phyloP scores from a whole-genome alignment of 179 eudicot genomes.

The Silene coronaria region DNA sequence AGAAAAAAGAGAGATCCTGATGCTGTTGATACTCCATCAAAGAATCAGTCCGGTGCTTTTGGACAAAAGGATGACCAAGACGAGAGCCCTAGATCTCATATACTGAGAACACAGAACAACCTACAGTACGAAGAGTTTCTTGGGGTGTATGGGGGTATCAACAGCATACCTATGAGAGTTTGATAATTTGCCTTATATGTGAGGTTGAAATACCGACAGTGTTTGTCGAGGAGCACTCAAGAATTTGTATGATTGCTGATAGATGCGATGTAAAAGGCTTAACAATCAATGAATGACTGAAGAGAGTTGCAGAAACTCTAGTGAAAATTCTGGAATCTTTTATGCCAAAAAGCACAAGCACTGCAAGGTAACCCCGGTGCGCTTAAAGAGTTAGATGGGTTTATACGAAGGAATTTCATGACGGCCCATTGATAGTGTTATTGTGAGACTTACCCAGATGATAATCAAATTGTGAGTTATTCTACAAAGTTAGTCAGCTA shows the following conservation, averaged over 20 bases:
- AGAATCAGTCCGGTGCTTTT: slow-evolving; percentile 39
- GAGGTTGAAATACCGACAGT: slow-evolving; percentile 97
- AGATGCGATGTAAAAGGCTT: slow-evolving; percentile 90
- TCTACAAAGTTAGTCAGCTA: too few relatives aligned
- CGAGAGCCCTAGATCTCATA: slow-evolving; percentile 37
- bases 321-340: slow-evolving; percentile 76
- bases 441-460: too few relatives aligned
- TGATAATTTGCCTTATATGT: slow-evolving; percentile 90
- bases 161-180: slow-evolving; percentile 58
- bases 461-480: too few relatives aligned
- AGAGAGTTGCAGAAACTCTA: slow-evolving; percentile 88
- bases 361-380: slow-evolving; percentile 33
- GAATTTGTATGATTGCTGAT: slow-evolving; percentile 94
- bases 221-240: slow-evolving; percentile 96
- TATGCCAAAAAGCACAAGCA: slow-evolving; percentile 58
- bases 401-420: slow-evolving; percentile 48
- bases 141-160: slow-evolving; percentile 72
- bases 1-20: slow-evolving; percentile 45
- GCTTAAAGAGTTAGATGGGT: slow-evolving; percentile 46
- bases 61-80: slow-evolving; percentile 40
- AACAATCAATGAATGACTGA: slow-evolving; percentile 70
- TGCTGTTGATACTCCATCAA: slow-evolving; percentile 40
- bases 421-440: too few relatives aligned
- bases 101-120: slow-evolving; percentile 38
- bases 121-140: slow-evolving; percentile 40